A percentile compares a stretch with the other conserved stretches of the same genome.
Conservation (phyloP, 2,329 filamentous ascomycete species). For the Xylaria digitata region DNA sequence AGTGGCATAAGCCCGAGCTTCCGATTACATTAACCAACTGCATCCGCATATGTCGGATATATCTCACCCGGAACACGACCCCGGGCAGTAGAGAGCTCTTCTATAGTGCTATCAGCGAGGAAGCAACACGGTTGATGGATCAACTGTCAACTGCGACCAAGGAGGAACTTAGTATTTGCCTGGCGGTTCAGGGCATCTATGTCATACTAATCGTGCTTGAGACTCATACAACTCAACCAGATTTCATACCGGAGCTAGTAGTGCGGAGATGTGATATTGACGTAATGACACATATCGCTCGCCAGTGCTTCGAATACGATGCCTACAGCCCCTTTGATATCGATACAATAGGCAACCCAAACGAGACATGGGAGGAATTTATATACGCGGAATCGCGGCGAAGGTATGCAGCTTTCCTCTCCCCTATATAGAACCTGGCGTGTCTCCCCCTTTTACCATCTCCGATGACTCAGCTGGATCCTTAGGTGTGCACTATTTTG, state of each 20-base stretch:
- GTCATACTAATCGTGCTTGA: constrained; percentile 39
- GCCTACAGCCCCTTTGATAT: constrained; percentile 33
- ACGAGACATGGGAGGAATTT: constrained; percentile 45
- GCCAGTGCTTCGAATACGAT: constrained; percentile 26
- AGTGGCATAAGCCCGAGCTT: constrained; percentile 38
- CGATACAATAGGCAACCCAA: constrained; percentile 35
- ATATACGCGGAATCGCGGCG: constrained; percentile 43
- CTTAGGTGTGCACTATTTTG: constrained; percentile 42
- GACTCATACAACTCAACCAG: constrained; percentile 3
- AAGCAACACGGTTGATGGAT: constrained; percentile 34
- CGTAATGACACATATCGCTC: constrained; percentile 12
- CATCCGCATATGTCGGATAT: constrained; percentile 36
- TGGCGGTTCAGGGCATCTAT: constrained; percentile 40
- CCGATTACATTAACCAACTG: constrained; percentile 38
- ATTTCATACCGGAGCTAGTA: constrained; percentile 34
- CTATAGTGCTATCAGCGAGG: constrained; percentile 36
- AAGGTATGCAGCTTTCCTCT: constrained; percentile 36
- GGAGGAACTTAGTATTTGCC: constrained; percentile 32
- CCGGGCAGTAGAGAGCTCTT: constrained; percentile 24
- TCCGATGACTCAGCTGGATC: constrained; percentile 10
- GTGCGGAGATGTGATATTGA: constrained; percentile 28
- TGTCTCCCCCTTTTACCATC: background rate
- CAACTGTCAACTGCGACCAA: constrained; percentile 14
- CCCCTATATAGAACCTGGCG: background rate
- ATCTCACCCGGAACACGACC: constrained; percentile 16